These are phyloP conservation scores for Carallia brachiata DNA, from an alignment of 345 rosid species.

Conservation along the genomic window DNA sequence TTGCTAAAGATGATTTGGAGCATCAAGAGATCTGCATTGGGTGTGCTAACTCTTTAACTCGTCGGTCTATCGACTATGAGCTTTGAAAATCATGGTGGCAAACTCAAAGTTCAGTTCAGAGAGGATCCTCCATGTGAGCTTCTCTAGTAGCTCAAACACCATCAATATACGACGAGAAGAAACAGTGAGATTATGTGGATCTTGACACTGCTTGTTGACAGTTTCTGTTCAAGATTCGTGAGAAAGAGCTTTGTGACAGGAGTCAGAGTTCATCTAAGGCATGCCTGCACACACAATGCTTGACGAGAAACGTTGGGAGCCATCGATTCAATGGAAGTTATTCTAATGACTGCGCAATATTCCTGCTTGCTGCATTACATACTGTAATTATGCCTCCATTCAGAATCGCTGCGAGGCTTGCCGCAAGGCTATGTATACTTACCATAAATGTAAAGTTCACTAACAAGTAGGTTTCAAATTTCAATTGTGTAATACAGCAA, in stretches of 20 bases:
- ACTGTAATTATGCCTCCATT: too few species aligned
- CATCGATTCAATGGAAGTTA: background rate
- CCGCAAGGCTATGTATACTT: too few species aligned
- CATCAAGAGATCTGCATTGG: background rate
- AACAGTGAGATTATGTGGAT: background rate
- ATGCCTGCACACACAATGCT: background rate
- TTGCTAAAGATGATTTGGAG: slow-evolving; percentile 6
- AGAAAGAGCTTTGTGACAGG: background rate
- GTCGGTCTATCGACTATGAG: background rate
- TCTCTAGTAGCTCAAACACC: background rate
- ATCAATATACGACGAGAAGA: background rate
- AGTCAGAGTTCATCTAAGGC: background rate
- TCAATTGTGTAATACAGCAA: too few species aligned
- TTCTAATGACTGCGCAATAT: background rate
- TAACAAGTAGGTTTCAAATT: too few species aligned
- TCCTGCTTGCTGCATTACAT: background rate
- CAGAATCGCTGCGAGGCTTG: too few species aligned
- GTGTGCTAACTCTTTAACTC: background rate
- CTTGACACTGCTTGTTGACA: background rate
- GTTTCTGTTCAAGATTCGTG: background rate
- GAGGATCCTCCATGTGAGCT: background rate
- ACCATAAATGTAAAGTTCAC: too few species aligned
- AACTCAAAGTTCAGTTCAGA: background rate
- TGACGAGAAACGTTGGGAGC: background rate
- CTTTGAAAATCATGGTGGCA: slow-evolving; percentile 3